Base-by-base conservation (phyloP, 2,329 filamentous ascomycete genomes). In the Bipolaris sorokiniana region DNA sequence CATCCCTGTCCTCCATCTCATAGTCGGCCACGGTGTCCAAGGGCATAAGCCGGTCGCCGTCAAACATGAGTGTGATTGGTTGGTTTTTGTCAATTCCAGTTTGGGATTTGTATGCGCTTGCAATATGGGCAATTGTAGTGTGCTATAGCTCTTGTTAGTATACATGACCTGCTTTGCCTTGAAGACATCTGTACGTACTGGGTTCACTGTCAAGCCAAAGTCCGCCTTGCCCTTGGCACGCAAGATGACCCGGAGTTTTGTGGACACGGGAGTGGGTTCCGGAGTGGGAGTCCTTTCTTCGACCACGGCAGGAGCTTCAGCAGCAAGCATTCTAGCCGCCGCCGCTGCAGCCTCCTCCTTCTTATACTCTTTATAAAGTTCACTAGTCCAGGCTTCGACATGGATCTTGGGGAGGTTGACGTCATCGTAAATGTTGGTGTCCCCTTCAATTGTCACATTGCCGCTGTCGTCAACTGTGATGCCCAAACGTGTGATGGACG, bases 381-480 rank as follows among this genome's bases (percentile, higher is more conserved):
- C 86, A 7, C 86, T 80, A 0, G 90, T 94, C 84, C 90, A 91
- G 6, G 89, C 90, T 73, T 93, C 88, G 61, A 96, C 82, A 63
- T 89, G 84, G n/a, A 96, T 83, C 51, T 84, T 83, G 7, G 81
- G 77, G 11, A 67, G 41, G 18, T 70, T 68, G 4, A 82, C 80
- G 22, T 83, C 81, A 23, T 84, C 82, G 51, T 84, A 83, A 1
- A 83, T 82, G 20, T 81, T 80, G 5, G 82, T 75, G n/a, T 71
- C 65, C 51, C 72, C 70, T 38, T 77, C 74, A 53, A 76, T 65
- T 16, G 67, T 71, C 15, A 78, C 67, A 36, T 66, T 73, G 0
- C 81, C 77, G 28, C 76, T 69, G 1, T 68, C 65, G 51, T 81
- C 78, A 3, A 81, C 68, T 26, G 78, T 77, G 44, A 95, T 83